Evolutionary conservation across 179 eudicot species (phyloP), one percentile per base, ranked within the genome.

Genomic region (Beta lomatogona): DNA sequence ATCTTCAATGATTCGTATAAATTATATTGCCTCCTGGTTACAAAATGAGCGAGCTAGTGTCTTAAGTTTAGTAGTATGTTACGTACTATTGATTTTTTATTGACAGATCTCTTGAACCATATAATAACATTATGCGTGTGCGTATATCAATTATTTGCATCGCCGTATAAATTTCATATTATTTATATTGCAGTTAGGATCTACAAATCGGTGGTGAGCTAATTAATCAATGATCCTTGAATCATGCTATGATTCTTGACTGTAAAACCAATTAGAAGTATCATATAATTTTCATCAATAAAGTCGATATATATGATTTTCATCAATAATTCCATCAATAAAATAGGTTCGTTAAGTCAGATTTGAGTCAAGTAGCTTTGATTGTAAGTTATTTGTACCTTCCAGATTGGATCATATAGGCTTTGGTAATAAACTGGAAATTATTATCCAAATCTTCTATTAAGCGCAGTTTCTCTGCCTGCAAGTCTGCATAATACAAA

Each of bases 111-210:
- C 18, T 68, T 3, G 50, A 36, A 36, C 16, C 72, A 18, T 41
- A 15, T 46, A 68, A 68, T 44, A 12, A 5, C 16, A 68, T 68
- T 68, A 68, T 68, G 41, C 52, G 72, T 31, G 72, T 68, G 72
- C 41, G 12, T 41, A 16, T 7, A 15, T 14, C 72, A 68, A 68
- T 68, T 68, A 68, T 68, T 41, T 44, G 50, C 3, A 36, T 41
- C 21, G 22, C 50, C 50, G 22, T 41, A 68, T 15, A 68, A 18
- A 41, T 31, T 41, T 18, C 2, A 68, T 15, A 1, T 2, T 63
- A 63, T 44, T 58, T 64, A 21, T 66, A 31, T 66, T 66, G 71
- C 2, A 36, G 9, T 66, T 66, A 66, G 71, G 71, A 66, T 66
- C 71, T 68, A 1, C 6, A 2, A 44, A 36, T 68, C 5, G 52